Evolutionary conservation across 148 eudicot genomes (phyloP), one percentile per base, ranked within the genome.

Genomic region (Amaranthus hypochondriacus): DNA sequence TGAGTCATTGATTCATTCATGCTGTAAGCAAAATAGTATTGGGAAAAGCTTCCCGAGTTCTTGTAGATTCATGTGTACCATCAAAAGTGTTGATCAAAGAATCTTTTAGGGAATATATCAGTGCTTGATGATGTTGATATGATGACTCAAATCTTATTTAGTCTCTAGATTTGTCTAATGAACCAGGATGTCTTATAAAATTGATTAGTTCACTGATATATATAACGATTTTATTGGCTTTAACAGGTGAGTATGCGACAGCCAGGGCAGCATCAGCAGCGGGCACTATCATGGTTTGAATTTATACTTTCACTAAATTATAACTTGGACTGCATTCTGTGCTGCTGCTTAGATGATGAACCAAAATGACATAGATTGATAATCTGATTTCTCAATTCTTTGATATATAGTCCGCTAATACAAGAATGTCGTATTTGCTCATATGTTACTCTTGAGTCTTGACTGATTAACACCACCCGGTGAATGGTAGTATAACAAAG

Each of bases 201-300:
- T 68, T 8, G 64, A 14, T 56, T 28, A 28, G 49, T 18, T 75
- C 9, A 57, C 58, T 55, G 9, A 53, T 8, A 1, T n/a, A 1
- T n/a, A 13, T 72, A 48, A 10, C 2, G 48, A 43, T 11, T 14
- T 13, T 18, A 59, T n/a, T 64, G 56, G 64, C 69, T 74, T 67
- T 42, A 83, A 84, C 89, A 92, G 98, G 98, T 67, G 98, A 92
- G 74, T 90, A 88, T 83, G 98, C 98, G 69, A 92, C 96, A 48
- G 98, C 98, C 72, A 87, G 96, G 80, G 97, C 97, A 3, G 90
- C 97, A 61, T 90, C 97, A 48, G 80, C 97, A 78, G 97, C 96
- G 75, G 92, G 88, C 67, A 92, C 98, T 42, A 90, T 92, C 78
- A 92, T 92, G 98, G 97, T 92, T 81, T 47, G 80, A 50, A 70